Evolutionary conservation across 2,329 filamentous ascomycete genomes (phyloP).

Genomic region (Penicillium sp.): DNA sequence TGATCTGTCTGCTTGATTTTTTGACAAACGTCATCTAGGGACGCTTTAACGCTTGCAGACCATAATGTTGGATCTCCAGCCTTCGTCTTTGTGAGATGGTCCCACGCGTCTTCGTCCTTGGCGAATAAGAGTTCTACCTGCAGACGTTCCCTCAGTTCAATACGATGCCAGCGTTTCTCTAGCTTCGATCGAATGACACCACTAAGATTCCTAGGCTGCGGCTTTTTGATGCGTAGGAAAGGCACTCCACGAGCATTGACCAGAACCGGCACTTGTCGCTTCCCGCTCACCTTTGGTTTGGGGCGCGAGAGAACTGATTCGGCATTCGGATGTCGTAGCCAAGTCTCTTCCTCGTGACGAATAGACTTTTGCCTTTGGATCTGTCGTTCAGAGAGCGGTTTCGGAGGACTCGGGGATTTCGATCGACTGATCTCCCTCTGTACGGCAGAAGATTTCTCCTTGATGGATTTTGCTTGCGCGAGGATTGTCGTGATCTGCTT

Average conservation of each 20-base stretch:
- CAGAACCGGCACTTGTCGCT: slow-evolving; percentile 41
- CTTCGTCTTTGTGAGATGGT: slow-evolving; percentile 28
- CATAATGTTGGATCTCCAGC: slow-evolving; percentile 23
- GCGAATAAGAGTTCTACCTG: slow-evolving; percentile 32
- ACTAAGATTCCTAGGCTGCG: slow-evolving; percentile 42
- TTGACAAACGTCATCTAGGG: slow-evolving; percentile 22
- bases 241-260: slow-evolving; percentile 45
- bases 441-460: slow-evolving; percentile 19
- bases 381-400: slow-evolving; percentile 23
- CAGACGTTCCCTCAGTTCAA: slow-evolving; percentile 34
- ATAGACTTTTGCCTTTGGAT: slow-evolving; percentile 26
- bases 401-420: slow-evolving; percentile 17
- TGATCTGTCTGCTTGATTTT: slow-evolving; percentile 29
- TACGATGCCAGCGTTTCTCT: slow-evolving; percentile 34
- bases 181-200: slow-evolving; percentile 38
- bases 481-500: slow-evolving; percentile 29
- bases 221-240: slow-evolving; percentile 47
- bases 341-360: slow-evolving; percentile 30
- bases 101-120: slow-evolving; percentile 46
- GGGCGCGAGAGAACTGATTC: slow-evolving; percentile 39
- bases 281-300: slow-evolving; percentile 33
- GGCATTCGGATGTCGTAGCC: slow-evolving; percentile 33
- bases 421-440: slow-evolving; percentile 19
- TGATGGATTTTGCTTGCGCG: slow-evolving; percentile 22
- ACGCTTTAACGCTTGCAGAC: slow-evolving; percentile 19